Percentiles rank a stretch among this genome's conserved stretches.
Evolutionary conservation across 192 early-diverging fungal genomes (phyloP).

Genomic region (Spizellomyces sp.): DNA sequence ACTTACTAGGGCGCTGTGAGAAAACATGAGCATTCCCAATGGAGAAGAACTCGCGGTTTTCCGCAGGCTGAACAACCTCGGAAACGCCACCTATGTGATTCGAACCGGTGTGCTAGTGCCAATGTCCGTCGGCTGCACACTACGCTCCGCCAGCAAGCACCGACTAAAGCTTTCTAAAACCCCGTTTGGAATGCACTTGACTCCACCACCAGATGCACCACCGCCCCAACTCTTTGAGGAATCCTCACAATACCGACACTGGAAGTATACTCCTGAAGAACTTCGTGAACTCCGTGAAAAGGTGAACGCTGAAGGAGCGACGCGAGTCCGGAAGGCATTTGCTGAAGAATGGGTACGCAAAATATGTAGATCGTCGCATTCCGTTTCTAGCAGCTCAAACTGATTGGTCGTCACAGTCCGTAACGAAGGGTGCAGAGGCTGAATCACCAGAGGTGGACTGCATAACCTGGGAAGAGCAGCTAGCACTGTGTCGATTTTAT

Average conservation of each 20-base stretch:
- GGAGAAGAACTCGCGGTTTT: no score
- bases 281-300: conserved; percentile 27
- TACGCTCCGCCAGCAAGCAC: no score
- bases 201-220: background rate
- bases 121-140: no score
- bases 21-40: no score
- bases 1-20: no score
- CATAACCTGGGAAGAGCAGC: conserved; percentile 44
- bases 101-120: no score
- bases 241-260: conserved; percentile 33
- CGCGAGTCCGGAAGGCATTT: conserved; percentile 13
- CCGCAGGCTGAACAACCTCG: no score
- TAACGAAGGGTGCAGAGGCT: background rate
- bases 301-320: conserved; percentile 25
- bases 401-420: background rate
- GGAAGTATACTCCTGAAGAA: conserved; percentile 31
- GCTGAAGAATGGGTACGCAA: conserved; percentile 26
- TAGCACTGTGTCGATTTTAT: conserved; percentile 35
- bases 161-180: no score
- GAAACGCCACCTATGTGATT: no score
- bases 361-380: background rate
- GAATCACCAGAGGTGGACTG: conserved; percentile 26
- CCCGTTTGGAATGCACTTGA: no score
- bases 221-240: conserved; percentile 17
- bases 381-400: background rate